These are phyloP conservation scores for Kodamaea neixiangensis DNA, from an alignment of 805 yeast species.

Conservation along the genomic window DNA sequence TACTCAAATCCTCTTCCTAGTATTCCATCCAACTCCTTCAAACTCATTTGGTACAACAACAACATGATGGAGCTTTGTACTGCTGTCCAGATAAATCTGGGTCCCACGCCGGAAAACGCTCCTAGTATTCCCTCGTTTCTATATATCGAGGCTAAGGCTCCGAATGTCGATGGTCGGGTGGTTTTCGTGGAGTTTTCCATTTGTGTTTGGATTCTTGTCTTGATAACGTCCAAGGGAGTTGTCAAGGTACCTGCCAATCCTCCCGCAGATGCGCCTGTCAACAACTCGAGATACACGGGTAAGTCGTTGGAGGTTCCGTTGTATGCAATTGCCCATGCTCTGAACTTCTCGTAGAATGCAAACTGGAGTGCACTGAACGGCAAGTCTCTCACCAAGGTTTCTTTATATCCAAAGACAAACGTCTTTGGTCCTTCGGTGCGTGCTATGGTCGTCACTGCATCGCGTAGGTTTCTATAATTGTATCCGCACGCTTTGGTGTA, in stretches of 20 bases:
- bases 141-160: constrained; percentile 49
- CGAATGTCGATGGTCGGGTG: constrained; percentile 26
- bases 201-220: constrained; percentile 85
- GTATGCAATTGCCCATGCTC: constrained; percentile 56
- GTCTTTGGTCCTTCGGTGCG: constrained; percentile 73
- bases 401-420: constrained; percentile 88
- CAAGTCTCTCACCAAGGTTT: constrained; percentile 86
- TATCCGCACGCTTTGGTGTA: constrained; percentile 74
- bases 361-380: constrained; percentile 96
- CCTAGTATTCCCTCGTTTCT: constrained; percentile 76
- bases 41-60: constrained; percentile 75
- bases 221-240: constrained; percentile 89
- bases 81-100: constrained; percentile 95
- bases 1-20: constrained; percentile 6
- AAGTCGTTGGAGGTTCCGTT: constrained; percentile 42
- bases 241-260: constrained; percentile 88
- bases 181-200: constrained; percentile 36
- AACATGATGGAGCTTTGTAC: constrained; percentile 94
- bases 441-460: constrained; percentile 69
- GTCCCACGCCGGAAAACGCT: constrained; percentile 92
- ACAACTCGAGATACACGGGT: constrained; percentile 61
- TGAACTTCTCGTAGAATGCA: constrained; percentile 88
- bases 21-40: constrained; percentile 51
- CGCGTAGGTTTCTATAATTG: constrained; percentile 72
- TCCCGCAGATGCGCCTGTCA: constrained; percentile 95